Evolutionary conservation across 176 grass and related monocot species (phyloP).

Genomic region (Eleusine coracana): DNA sequence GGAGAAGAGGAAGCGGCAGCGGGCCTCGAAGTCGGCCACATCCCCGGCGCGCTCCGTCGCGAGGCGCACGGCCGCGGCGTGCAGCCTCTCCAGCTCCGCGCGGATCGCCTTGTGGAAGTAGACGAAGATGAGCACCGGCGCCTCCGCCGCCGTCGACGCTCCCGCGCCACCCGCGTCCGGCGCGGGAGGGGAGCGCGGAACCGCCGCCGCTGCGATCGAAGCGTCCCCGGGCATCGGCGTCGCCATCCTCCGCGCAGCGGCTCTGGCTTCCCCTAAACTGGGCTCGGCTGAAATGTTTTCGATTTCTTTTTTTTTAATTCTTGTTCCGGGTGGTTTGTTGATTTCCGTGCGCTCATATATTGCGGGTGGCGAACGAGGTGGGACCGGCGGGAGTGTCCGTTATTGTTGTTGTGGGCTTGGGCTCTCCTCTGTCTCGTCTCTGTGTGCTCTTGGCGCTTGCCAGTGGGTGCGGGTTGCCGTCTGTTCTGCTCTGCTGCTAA

Average conservation of each 20-base stretch:
- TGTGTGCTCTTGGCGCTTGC: not conserved
- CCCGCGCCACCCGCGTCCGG: not conserved
- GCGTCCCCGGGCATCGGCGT: conserved; percentile 35
- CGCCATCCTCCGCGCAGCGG: conserved; percentile 29
- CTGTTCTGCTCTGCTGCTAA: not conserved
- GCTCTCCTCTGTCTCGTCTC: not conserved
- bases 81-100: conserved; percentile 69
- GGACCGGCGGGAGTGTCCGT: not conserved
- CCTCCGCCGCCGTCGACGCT: conserved; percentile 46
- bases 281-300: not conserved
- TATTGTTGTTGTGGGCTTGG: not conserved
- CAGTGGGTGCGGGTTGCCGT: not conserved
- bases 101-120: conserved; percentile 98
- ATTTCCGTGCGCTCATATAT: conserved; percentile 30
- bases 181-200: conserved; percentile 37
- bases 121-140: conserved; percentile 74
- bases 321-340: not conserved
- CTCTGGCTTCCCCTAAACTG: not conserved
- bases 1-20: conserved; percentile 67
- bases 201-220: conserved; percentile 29
- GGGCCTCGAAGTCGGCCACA: conserved; percentile 39
- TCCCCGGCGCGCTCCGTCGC: conserved; percentile 45
- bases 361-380: not conserved
- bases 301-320: not conserved
- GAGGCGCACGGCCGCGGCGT: conserved; percentile 62